These are phyloP conservation scores for Eucalyptus erythrocorys DNA, from an alignment of 345 rosid genomes.

Conservation along the genomic window DNA sequence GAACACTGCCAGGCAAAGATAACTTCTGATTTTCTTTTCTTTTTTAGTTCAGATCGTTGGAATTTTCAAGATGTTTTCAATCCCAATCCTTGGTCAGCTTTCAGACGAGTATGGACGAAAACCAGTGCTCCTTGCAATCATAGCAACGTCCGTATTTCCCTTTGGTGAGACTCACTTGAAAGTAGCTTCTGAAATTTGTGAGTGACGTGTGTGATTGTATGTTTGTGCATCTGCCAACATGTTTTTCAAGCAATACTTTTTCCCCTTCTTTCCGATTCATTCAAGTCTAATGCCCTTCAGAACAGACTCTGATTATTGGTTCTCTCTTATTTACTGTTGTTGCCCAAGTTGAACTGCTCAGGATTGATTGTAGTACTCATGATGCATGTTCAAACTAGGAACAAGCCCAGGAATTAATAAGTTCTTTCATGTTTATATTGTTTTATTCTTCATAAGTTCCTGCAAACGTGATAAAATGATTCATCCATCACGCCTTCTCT, in stretches of 20 bases:
- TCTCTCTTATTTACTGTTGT: background rate
- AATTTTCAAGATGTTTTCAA: conserved; percentile 40
- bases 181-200: background rate
- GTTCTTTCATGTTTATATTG: background rate
- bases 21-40: background rate
- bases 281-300: background rate
- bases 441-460: background rate
- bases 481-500: background rate
- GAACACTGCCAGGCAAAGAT: background rate
- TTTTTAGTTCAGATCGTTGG: conserved; percentile 31
- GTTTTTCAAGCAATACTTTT: background rate
- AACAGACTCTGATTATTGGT: background rate
- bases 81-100: conserved; percentile 51
- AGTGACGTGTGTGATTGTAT: background rate
- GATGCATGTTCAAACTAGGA: background rate
- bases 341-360: background rate
- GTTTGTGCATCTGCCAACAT: background rate
- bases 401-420: background rate
- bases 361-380: background rate
- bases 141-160: conserved; percentile 34
- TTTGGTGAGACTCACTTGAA: conserved; percentile 13
- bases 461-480: background rate
- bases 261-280: background rate
- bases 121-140: conserved; percentile 26
- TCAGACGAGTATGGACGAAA: conserved; percentile 56